These are phyloP conservation scores for Penicillium crustosum DNA, from an alignment of 2,329 filamentous ascomycete species.

Conservation along the genomic window DNA sequence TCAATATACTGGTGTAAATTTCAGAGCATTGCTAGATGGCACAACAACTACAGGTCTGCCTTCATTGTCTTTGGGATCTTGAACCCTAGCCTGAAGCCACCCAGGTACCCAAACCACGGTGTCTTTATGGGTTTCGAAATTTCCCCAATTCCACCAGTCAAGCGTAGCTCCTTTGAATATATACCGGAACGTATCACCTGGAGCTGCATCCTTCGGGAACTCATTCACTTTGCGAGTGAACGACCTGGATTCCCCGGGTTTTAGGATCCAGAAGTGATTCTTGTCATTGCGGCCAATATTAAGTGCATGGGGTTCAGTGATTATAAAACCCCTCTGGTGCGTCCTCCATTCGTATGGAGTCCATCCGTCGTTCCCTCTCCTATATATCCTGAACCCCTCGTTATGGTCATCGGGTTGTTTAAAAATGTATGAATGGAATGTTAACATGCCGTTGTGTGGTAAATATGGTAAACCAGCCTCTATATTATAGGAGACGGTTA, in stretches of 20 bases:
- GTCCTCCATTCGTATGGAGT: too few relatives aligned
- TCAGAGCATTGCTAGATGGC: not conserved
- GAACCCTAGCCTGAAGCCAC: not conserved
- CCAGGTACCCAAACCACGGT: not conserved
- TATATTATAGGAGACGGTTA: too few relatives aligned
- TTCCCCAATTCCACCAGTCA: not conserved
- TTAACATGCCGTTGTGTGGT: too few relatives aligned
- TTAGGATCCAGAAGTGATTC: not conserved
- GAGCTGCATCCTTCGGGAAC: not conserved
- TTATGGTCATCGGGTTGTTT: too few relatives aligned
- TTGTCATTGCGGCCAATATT: not conserved
- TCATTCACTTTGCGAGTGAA: not conserved
- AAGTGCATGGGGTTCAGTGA: too few relatives aligned
- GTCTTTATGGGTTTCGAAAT: not conserved
- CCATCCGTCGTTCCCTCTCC: too few relatives aligned
- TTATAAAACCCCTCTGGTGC: too few relatives aligned
- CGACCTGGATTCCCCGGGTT: not conserved
- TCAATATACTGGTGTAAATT: not conserved
- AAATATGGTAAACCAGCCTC: too few relatives aligned
- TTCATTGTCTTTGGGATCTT: not conserved
- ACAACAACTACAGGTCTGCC: not conserved
- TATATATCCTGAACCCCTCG: too few relatives aligned
- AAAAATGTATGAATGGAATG: too few relatives aligned
- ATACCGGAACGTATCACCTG: not conserved
- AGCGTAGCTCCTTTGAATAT: not conserved